Base-by-base conservation (phyloP, 768 basidiomycete genomes). In the Lentinula lateritia region DNA sequence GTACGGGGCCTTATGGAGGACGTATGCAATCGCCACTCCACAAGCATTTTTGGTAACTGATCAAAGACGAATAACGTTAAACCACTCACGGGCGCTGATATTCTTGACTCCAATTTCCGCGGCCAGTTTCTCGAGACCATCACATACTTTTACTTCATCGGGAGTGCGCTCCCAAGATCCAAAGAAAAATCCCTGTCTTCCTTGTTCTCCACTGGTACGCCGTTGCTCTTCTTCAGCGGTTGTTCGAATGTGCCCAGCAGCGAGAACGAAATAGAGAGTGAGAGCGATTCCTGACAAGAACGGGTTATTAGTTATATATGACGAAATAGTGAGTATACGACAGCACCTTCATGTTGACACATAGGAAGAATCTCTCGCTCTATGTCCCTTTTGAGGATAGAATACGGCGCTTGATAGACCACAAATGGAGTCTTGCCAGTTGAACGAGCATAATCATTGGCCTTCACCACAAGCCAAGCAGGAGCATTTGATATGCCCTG, bases 71-170 rank as follows among this genome's bases (percentile, higher is more conserved):
- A 67, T 62, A 35, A 0, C 20, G 36, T 3, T 6, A n/a, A 20
- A 20, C 7, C 23, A 68, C 74, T 62, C 60, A 81, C 81, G 77
- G 28, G 84, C 71, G 6, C 77, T 78, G 64, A 86, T 74, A 56
- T 70, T 70, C 64, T 80, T 75, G 2, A 77, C 77, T 0, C 83
- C 83, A 7, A 84, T 73, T 63, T 85, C 78, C n/a, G 66, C 65
- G 2, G 83, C 83, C 12, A 86, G 77, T 59, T 80, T 76, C 65
- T 82, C 82, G 20, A 85, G 72, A 0, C 75, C 83, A 2, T 70
- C 65, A 55, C 75, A 76, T 12, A 83, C 70, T 39, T 72, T 72
- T 53, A 65, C 73, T 65, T 86, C 79, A 15, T 73, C 63, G 38
- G 80, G 79, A 38, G 62, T 80, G 4, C 83, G 78, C 65, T 78